phyloP scores from a whole-genome alignment of 2,329 filamentous ascomycete genomes.

The Calonectria pseudoreteaudii region DNA sequence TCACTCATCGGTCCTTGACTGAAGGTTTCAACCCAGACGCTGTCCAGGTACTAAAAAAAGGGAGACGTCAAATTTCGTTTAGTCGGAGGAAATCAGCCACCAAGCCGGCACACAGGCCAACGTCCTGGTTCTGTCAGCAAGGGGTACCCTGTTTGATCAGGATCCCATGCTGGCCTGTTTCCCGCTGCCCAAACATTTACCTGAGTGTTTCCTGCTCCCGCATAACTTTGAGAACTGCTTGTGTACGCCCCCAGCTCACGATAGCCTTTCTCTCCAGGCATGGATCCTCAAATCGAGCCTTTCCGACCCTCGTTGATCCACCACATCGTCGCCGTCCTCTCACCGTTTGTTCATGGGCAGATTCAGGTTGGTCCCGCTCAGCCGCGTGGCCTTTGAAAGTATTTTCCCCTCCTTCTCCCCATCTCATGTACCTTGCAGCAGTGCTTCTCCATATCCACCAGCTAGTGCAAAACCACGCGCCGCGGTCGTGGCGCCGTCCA shows the following conservation, averaged over 20 bases:
- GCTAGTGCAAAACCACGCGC: conserved; percentile 3
- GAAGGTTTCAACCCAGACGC: not conserved
- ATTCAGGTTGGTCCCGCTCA: conserved; percentile 31
- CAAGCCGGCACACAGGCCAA: not conserved
- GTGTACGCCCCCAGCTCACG: not conserved
- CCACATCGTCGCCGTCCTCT: conserved; percentile 19
- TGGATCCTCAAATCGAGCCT: conserved; percentile 12
- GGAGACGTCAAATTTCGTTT: conserved; percentile 39
- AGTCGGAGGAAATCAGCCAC: conserved; percentile 31
- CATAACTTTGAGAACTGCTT: not conserved
- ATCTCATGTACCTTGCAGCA: conserved; percentile 2
- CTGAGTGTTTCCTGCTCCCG: not conserved
- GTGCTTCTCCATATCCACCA: not conserved
- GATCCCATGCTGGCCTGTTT: not conserved
- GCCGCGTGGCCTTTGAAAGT: conserved; percentile 11
- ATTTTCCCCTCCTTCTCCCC: not conserved
- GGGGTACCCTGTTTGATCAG: not conserved
- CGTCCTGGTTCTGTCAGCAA: not conserved
- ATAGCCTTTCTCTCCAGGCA: not conserved
- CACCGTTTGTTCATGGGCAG: conserved; percentile 22
- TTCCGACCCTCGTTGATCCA: conserved; percentile 24
- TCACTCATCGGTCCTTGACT: not conserved
- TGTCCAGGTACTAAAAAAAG: conserved; percentile 24
- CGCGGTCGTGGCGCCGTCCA: not conserved
- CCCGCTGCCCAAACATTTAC: conserved; percentile 2